Percentiles rank a stretch among this genome's conserved stretches.
Evolutionary conservation across 2,329 filamentous ascomycete species (phyloP).

Genomic region (Orbilia brochopaga): DNA sequence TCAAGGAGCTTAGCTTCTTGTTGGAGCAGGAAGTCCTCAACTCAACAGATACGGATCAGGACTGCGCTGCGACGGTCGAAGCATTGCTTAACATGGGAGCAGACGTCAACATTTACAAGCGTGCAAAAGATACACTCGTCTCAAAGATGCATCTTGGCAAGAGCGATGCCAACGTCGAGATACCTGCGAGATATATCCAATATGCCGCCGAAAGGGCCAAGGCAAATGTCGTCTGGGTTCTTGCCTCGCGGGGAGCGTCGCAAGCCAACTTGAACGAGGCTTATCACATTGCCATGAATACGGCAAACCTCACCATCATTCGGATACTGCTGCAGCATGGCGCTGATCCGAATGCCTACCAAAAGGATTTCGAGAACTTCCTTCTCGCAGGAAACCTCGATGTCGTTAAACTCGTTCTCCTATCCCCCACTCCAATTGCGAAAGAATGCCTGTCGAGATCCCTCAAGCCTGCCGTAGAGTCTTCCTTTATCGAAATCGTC

Average conservation of each 20-base stretch:
- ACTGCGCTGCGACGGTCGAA: slow-evolving; percentile 40
- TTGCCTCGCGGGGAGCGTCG: slow-evolving; percentile 31
- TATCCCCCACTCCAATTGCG: slow-evolving; percentile 18
- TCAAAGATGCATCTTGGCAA: slow-evolving; percentile 42
- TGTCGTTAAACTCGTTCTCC: slow-evolving; percentile 33
- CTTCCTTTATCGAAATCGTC: slow-evolving; percentile 24
- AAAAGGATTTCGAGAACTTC: slow-evolving; percentile 28
- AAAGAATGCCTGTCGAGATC: slow-evolving; percentile 24
- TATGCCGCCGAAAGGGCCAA: slow-evolving; percentile 40
- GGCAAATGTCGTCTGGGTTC: slow-evolving; percentile 37
- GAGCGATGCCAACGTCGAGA: slow-evolving; percentile 43
- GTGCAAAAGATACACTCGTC: slow-evolving; percentile 35
- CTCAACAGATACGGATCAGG: slow-evolving; percentile 10
- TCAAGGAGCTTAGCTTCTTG: slow-evolving; percentile 34
- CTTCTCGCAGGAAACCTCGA: slow-evolving; percentile 21
- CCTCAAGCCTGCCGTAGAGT: slow-evolving; percentile 21
- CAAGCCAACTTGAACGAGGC: slow-evolving; percentile 37
- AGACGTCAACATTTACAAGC: slow-evolving; percentile 43
- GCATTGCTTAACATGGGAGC: slow-evolving; percentile 37
- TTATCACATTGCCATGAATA: slow-evolving; percentile 40
- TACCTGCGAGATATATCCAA: slow-evolving; percentile 39
- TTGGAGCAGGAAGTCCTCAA: slow-evolving; percentile 29
- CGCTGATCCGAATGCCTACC: slow-evolving; percentile 38
- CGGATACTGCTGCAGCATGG: slow-evolving; percentile 37
- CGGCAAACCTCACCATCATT: slow-evolving; percentile 23